phyloP scores from a whole-genome alignment of 2,329 filamentous ascomycete genomes.

The Clonostachys rosea region DNA sequence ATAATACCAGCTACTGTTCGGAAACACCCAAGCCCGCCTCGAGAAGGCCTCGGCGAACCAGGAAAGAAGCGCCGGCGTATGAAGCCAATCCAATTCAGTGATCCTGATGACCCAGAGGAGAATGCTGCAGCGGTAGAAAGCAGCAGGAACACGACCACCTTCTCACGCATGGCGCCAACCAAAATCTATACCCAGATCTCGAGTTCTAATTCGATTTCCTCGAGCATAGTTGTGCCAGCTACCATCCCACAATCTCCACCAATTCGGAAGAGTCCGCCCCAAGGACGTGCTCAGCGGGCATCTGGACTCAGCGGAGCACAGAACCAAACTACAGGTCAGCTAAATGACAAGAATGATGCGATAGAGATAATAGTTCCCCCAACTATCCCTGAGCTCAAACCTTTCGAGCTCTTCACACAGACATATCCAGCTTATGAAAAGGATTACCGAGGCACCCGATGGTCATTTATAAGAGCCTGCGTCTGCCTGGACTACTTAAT shows the following conservation, averaged over 20 bases:
- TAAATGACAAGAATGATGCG: too few species aligned
- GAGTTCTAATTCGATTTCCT: conserved; percentile 1
- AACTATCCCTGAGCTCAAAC: background rate
- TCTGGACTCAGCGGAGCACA: too few species aligned
- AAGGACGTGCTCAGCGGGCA: too few species aligned
- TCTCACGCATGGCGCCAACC: background rate
- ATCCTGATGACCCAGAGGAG: background rate
- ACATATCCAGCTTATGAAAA: conserved; percentile 39
- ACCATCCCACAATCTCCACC: background rate
- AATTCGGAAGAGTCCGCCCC: too few species aligned
- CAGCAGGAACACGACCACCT: background rate
- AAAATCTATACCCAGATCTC: background rate
- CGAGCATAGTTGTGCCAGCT: conserved; percentile 2
- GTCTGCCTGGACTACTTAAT: conserved; percentile 33
- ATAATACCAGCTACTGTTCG: conserved; percentile 7
- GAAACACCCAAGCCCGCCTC: background rate
- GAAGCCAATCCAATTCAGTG: conserved; percentile 1
- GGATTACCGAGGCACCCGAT: conserved; percentile 27
- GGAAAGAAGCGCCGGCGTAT: background rate
- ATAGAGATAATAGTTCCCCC: too few species aligned
- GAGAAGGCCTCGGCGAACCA: too few species aligned
- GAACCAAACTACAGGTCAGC: too few species aligned
- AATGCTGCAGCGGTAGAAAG: background rate
- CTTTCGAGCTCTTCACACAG: conserved; percentile 23
- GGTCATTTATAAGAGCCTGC: conserved; percentile 38